Evolutionary conservation across 768 basidiomycete species (phyloP).

Genomic region (Boletus tomentosulus): DNA sequence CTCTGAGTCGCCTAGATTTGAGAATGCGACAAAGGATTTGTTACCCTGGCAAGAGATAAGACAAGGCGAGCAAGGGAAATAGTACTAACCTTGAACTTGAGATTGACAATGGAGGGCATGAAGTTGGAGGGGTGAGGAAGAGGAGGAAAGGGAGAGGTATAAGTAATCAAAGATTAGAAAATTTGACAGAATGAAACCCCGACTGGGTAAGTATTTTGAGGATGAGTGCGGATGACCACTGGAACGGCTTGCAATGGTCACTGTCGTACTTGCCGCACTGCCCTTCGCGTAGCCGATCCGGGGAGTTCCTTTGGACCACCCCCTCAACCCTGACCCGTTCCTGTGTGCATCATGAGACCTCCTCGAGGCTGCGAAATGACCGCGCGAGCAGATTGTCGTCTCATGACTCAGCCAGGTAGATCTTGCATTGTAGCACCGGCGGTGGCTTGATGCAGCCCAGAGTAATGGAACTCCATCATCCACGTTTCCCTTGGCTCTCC

Average conservation of each 20-base stretch:
- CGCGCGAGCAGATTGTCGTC: conserved; percentile 16
- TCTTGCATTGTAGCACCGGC: neutral
- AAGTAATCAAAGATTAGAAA: conserved; percentile 5
- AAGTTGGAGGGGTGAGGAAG: conserved; percentile 2
- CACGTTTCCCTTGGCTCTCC: too few relatives aligned
- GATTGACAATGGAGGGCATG: conserved; percentile 81
- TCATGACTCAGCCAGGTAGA: neutral
- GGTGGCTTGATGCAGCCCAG: neutral
- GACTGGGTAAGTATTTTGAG: conserved; percentile 11
- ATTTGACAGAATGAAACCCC: conserved; percentile 33
- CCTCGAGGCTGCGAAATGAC: conserved; percentile 32
- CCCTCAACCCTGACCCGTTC: conserved; percentile 24
- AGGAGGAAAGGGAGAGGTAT: conserved; percentile 11
- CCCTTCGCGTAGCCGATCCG: conserved; percentile 18
- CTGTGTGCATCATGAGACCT: conserved; percentile 28
- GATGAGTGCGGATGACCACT: conserved; percentile 2
- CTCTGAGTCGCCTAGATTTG: conserved; percentile 81
- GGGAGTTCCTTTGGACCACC: conserved; percentile 8
- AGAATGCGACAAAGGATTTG: conserved; percentile 93
- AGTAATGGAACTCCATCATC: too few relatives aligned
- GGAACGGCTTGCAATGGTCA: conserved; percentile 3
- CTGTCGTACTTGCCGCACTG: neutral
- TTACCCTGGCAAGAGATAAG: conserved; percentile 56
- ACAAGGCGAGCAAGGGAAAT: neutral
- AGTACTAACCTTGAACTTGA: conserved; percentile 72